These are phyloP conservation scores for Quercus suber DNA, from an alignment of 306 rosid species.

Conservation along the genomic window DNA sequence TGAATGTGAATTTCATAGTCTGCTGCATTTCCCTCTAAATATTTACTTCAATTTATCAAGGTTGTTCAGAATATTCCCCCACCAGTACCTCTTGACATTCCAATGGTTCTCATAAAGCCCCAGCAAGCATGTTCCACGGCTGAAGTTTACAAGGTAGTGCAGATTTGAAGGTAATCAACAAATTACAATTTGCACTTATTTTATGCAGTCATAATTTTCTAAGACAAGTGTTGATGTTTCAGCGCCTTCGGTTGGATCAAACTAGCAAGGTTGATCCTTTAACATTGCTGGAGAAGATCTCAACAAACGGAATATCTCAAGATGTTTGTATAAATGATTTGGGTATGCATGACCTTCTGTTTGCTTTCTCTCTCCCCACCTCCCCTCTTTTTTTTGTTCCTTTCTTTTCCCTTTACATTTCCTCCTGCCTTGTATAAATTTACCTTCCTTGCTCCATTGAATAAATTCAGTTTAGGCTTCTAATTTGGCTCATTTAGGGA, in stretches of 20 bases:
- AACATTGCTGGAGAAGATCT: slow-evolving; percentile 69
- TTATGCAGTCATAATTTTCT: slow-evolving; percentile 10
- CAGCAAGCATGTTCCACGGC: slow-evolving; percentile 88
- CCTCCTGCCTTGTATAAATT: slow-evolving; percentile 10
- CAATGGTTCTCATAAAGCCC: slow-evolving; percentile 96
- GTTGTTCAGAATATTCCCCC: slow-evolving; percentile 74
- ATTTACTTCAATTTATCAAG: slow-evolving; percentile 40
- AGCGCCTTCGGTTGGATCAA: slow-evolving; percentile 68
- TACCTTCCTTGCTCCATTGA: neutral
- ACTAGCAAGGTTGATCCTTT: slow-evolving; percentile 68
- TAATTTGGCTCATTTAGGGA: slow-evolving; percentile 4
- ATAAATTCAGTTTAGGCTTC: slow-evolving; percentile 3
- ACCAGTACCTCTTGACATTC: slow-evolving; percentile 64
- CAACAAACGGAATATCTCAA: slow-evolving; percentile 75
- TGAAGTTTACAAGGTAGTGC: slow-evolving; percentile 88
- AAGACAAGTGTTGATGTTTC: slow-evolving; percentile 25
- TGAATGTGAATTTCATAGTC: slow-evolving; percentile 6
- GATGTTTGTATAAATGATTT: slow-evolving; percentile 86
- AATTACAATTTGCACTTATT: slow-evolving; percentile 1
- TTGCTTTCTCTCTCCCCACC: neutral
- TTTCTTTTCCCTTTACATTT: slow-evolving; percentile 13
- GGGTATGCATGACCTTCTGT: slow-evolving; percentile 44
- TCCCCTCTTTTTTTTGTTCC: neutral
- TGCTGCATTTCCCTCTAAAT: slow-evolving; percentile 17
- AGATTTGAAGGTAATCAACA: slow-evolving; percentile 3